Conservation (phyloP, 768 basidiomycete genomes). For the Mycena latifolia region DNA sequence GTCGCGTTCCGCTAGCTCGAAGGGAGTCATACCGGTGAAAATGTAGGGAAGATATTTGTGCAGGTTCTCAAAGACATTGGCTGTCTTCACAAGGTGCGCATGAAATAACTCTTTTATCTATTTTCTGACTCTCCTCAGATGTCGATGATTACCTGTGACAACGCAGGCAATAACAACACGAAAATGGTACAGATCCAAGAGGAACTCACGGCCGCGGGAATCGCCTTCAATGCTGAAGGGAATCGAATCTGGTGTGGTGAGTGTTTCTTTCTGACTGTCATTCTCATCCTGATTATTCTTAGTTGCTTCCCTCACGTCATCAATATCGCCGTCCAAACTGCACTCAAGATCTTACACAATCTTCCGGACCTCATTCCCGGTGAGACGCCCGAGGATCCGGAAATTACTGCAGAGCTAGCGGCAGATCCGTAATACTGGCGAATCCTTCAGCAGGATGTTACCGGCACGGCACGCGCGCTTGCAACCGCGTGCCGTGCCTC, state of each 20-base stretch:
- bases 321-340: conserved; percentile 8
- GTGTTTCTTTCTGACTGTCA: not conserved
- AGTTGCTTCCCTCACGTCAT: conserved; percentile 10
- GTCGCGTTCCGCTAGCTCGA: conserved; percentile 36
- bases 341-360: not conserved
- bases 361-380: not conserved
- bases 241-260: conserved; percentile 36
- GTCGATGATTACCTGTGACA: conserved; percentile 44
- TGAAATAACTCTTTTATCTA: not conserved
- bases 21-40: conserved; percentile 17
- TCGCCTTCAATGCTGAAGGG: conserved; percentile 35
- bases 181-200: conserved; percentile 36
- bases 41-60: conserved; percentile 34
- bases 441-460: not conserved
- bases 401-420: not conserved
- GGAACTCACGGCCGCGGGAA: conserved; percentile 8
- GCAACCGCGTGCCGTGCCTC: conserved; percentile 31
- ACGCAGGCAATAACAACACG: conserved; percentile 42
- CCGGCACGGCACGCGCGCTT: not conserved
- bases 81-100: conserved; percentile 13
- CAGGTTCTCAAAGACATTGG: conserved; percentile 23
- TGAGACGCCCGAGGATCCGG: not conserved
- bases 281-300: no score
- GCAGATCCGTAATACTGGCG: not conserved
- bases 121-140: conserved; percentile 23